Evolutionary conservation across 306 rosid species (phyloP), one percentile per base, ranked within the genome.

Genomic region (Hylodesmum podocarpum): DNA sequence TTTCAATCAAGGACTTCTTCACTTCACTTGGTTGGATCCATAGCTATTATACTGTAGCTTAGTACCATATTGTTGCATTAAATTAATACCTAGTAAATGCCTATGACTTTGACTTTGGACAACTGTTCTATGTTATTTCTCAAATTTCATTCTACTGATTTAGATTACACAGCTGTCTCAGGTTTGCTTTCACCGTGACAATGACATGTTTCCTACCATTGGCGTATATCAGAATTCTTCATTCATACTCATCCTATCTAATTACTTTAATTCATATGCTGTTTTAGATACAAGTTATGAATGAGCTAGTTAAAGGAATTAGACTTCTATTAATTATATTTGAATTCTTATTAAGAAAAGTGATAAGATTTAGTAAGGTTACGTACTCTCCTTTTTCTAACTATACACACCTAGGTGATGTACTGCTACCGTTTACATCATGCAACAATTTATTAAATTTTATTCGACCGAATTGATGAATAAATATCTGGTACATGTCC

Each of bases 131-230:
- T 29, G 3, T 19, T 8, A 15, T 36, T 71, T 39, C 62, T 46
- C 54, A 53, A 49, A 49, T 7, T 66, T 50, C 44, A 61, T 69
- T 22, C 43, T 2, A 10, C 22, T 40, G 29, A 36, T 57, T 43
- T 21, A 22, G 81, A 53, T 25, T 31, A 25, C 33, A 73, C 24
- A 51, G 58, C 49, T 66, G 39, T 62, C 59, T 43, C 18, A 31
- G 51, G 18, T 39, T 49, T 62, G 62, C 54, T 46, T 77, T 77
- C 78, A 63, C 21, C 31, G 0, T 16, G 78, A 76, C 63, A 51
- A 8, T 24, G 70, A 63, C 78, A 70, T 70, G 31, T 70, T 73
- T 37, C 66, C 75, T 14, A 9, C 41, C 63, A 46, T 67, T 76
- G 66, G 22, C 66, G 43, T 12, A 2, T 1, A 31, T 44, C 14